These are phyloP conservation scores for Gyrodon lividus DNA, from an alignment of 768 basidiomycete species.

Conservation along the genomic window DNA sequence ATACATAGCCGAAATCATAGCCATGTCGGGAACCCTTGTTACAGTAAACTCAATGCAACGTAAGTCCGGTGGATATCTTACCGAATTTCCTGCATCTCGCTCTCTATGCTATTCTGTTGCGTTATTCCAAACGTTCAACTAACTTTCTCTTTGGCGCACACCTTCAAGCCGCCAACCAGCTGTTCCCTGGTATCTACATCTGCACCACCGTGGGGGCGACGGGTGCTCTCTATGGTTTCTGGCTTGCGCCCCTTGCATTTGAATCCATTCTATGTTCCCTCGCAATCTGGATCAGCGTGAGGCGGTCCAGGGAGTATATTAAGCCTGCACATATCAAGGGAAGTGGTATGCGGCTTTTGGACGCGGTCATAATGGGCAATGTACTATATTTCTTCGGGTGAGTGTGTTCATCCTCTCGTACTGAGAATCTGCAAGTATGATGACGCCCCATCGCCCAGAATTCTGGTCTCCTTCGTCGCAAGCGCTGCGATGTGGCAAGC, in stretches of 20 bases:
- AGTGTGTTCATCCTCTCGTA: background rate
- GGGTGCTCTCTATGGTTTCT: constrained; percentile 51
- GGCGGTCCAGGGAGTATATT: constrained; percentile 32
- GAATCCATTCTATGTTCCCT: constrained; percentile 52
- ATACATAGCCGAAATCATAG: constrained; percentile 7
- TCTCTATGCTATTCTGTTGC: no score
- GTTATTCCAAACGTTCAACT: background rate
- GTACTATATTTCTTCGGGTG: background rate
- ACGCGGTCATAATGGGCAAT: background rate
- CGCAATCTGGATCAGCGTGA: constrained; percentile 50
- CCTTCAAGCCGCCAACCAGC: constrained; percentile 11
- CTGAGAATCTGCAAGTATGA: background rate
- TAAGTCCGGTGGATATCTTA: background rate
- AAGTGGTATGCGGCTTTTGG: background rate
- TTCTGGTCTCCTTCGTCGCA: background rate
- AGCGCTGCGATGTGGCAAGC: background rate
- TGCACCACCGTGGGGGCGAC: constrained; percentile 44
- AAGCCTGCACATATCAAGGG: background rate
- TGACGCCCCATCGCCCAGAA: background rate
- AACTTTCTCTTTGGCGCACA: background rate
- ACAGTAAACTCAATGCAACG: background rate
- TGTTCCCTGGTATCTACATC: constrained; percentile 28
- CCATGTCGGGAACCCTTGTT: constrained; percentile 3
- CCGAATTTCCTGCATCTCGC: background rate
- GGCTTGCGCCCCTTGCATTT: constrained; percentile 58